These are phyloP conservation scores for Lodderomyces jiufengensis DNA, from an alignment of 1,139 yeast species.

Conservation along the genomic window DNA sequence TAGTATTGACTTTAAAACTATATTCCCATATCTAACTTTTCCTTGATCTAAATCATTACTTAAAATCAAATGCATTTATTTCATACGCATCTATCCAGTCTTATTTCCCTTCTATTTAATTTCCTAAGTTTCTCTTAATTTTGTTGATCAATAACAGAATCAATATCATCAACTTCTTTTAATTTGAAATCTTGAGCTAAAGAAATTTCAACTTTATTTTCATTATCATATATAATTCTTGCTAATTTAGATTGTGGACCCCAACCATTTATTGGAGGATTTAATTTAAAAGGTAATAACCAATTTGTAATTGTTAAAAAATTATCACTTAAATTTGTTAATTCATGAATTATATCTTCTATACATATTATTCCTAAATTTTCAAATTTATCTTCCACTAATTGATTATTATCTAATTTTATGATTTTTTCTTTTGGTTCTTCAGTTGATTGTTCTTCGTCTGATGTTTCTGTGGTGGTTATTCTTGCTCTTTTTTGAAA, in stretches of 20 bases:
- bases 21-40: too few species aligned
- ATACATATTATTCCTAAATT: conserved; percentile 70
- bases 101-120: too few species aligned
- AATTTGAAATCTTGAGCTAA: conserved; percentile 64
- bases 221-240: conserved; percentile 42
- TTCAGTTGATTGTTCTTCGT: conserved; percentile 28
- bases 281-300: conserved; percentile 66
- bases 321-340: conserved; percentile 56
- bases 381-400: conserved; percentile 64
- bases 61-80: too few species aligned
- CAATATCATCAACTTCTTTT: conserved; percentile 62
- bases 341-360: conserved; percentile 74
- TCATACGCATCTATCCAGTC: too few species aligned
- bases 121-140: conserved; percentile 29
- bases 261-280: conserved; percentile 71
- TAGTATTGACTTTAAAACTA: too few species aligned
- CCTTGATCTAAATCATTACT: too few species aligned
- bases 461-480: conserved; percentile 31
- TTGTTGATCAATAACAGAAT: conserved; percentile 59
- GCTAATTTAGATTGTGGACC: conserved; percentile 58
- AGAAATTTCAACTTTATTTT: conserved; percentile 46
- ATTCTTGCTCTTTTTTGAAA: conserved; percentile 74
- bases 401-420: conserved; percentile 66
- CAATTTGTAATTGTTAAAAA: conserved; percentile 59
- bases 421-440: conserved; percentile 28